Base-by-base conservation (phyloP, 805 yeast genomes). In the Nakazawaea pomicola region DNA sequence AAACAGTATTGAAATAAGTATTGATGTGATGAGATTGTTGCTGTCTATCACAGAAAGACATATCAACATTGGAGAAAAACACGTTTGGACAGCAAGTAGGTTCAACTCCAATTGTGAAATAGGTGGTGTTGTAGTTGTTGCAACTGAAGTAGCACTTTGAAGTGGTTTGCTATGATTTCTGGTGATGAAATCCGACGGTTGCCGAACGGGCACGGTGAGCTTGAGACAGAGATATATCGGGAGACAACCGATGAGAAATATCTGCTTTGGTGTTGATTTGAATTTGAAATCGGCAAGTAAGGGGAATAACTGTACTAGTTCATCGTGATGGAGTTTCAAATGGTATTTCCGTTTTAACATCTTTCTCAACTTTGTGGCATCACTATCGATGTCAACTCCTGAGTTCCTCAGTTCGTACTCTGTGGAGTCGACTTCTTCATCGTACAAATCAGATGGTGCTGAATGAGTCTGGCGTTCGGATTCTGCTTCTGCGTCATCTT, bases 61-160 rank as follows among this genome's bases (percentile, higher is more conserved):
- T 4, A 67, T 36, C n/a, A 61, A 50, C 2, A 55, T 41, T 10
- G 63, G 52, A 1, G 65, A 58, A 6, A 58, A 37, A 8, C 59
- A 29, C 2, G 60, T 52, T 40, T 69, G 74, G 2, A 59, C 29
- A 11, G 49, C 29, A 4, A 65, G 43, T 14, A 61, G 45, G 34
- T 35, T 65, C 17, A 45, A 30, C 14, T 35, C 47, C 37, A 44
- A 56, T 37, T 54, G 52, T 3, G 15, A 9, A 4, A n/a, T n/a
- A n/a, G n/a, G n/a, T n/a, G n/a, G n/a, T n/a, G n/a, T n/a, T n/a
- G n/a, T n/a, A n/a, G n/a, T n/a, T n/a, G n/a, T n/a, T n/a, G n/a
- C n/a, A n/a, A n/a, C n/a, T n/a, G n/a, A n/a, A n/a, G n/a, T n/a
- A n/a, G n/a, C n/a, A n/a, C n/a, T n/a, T n/a, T n/a, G n/a, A n/a